phyloP scores from a whole-genome alignment of 768 basidiomycete genomes.

The Neoboletus brunneissimus region DNA sequence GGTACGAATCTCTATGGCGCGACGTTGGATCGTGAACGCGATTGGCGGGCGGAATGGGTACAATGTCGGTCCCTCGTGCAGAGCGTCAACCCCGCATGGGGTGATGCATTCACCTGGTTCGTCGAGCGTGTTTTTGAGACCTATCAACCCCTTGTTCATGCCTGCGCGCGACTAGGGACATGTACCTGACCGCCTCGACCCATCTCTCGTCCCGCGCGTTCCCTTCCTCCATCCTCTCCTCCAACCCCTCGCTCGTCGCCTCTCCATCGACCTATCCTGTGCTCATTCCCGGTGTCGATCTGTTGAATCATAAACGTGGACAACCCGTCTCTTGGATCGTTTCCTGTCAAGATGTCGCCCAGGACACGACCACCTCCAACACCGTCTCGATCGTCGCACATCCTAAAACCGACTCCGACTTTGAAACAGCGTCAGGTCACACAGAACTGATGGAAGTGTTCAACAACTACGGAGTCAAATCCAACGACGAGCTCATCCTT shows the following conservation, averaged over 20 bases:
- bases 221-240: constrained; percentile 75
- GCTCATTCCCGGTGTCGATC: constrained; percentile 83
- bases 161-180: constrained; percentile 49
- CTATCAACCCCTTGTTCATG: constrained; percentile 23
- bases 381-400: constrained; percentile 65
- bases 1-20: constrained; percentile 85
- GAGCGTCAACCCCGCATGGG: constrained; percentile 40
- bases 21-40: constrained; percentile 58
- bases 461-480: constrained; percentile 92
- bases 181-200: constrained; percentile 68
- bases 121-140: constrained; percentile 16
- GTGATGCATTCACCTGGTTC: constrained; percentile 63
- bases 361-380: constrained; percentile 17
- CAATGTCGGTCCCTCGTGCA: constrained; percentile 46
- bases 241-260: constrained; percentile 48
- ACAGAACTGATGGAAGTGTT: constrained; percentile 47
- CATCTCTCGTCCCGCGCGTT: constrained; percentile 88
- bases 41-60: constrained; percentile 64
- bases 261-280: constrained; percentile 63
- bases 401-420: constrained; percentile 22
- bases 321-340: constrained; percentile 84
- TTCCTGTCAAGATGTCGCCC: constrained; percentile 32
- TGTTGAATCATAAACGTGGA: constrained; percentile 79
- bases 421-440: constrained; percentile 21
- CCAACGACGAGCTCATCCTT: constrained; percentile 85